Percentiles rank a stretch among this genome's conserved stretches.
Evolutionary conservation across 2,329 filamentous ascomycete species (phyloP).

Genomic region (Balansia obtecta): DNA sequence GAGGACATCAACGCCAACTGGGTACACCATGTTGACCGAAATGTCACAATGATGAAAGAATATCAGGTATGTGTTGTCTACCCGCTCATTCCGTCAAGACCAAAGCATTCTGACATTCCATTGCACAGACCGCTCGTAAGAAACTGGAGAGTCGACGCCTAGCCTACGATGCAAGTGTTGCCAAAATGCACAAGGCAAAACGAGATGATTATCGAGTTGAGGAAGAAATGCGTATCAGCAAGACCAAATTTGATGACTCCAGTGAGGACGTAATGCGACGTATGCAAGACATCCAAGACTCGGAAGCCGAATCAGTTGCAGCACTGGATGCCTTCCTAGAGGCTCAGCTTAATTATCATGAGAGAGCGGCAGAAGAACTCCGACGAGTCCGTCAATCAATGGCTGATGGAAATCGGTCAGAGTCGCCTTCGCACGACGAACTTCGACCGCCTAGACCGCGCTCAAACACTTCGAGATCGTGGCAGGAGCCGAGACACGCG

Average conservation of each 20-base stretch:
- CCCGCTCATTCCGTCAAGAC: neutral
- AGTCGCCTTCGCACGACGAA: conserved; percentile 5
- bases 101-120: neutral
- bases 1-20: conserved; percentile 67
- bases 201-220: conserved; percentile 88
- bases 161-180: conserved; percentile 79
- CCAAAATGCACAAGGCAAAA: conserved; percentile 87
- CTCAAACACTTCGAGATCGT: conserved; percentile 36
- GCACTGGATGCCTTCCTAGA: conserved; percentile 77
- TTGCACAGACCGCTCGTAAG: conserved; percentile 58
- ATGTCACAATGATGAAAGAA: conserved; percentile 90
- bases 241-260: conserved; percentile 92
- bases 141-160: conserved; percentile 85
- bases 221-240: conserved; percentile 80
- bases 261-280: conserved; percentile 82
- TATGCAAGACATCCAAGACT: conserved; percentile 94
- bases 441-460: conserved; percentile 24
- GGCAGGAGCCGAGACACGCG: conserved; percentile 17
- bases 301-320: conserved; percentile 69
- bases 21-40: conserved; percentile 86
- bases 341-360: conserved; percentile 81
- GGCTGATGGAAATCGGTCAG: conserved; percentile 16
- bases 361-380: conserved; percentile 78
- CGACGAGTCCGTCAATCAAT: conserved; percentile 38
- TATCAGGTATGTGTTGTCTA: conserved; percentile 57